phyloP scores from a whole-genome alignment of 139 green algal species.

The Chlorella sp. region DNA sequence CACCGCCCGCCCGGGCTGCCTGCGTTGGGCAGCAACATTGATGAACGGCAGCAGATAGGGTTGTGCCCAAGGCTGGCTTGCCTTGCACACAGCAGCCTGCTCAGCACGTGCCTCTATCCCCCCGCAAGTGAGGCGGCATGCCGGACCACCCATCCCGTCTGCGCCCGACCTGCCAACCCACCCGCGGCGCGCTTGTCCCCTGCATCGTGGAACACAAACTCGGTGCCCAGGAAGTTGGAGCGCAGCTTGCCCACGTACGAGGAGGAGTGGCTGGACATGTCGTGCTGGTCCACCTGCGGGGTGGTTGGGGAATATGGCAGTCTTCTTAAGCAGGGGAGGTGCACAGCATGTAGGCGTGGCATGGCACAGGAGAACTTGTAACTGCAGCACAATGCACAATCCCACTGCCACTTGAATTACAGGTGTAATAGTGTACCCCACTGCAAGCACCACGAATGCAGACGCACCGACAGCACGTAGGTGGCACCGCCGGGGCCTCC shows the following conservation, averaged over 20 bases:
- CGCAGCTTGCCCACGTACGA: slow-evolving; percentile 65
- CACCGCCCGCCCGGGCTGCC: slow-evolving; percentile 8
- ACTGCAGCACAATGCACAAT: background rate
- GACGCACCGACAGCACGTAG: slow-evolving; percentile 87
- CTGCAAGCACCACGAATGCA: background rate
- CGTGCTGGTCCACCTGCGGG: slow-evolving; percentile 27
- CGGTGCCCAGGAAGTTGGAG: slow-evolving; percentile 95
- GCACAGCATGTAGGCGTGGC: too few species aligned
- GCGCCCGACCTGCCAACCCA: too few species aligned
- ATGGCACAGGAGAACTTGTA: background rate
- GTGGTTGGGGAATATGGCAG: too few species aligned
- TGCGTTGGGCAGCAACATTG: background rate
- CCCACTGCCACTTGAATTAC: background rate
- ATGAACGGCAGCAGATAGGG: too few species aligned
- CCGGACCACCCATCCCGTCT: too few species aligned
- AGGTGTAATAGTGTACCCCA: background rate
- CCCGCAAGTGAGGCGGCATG: too few species aligned
- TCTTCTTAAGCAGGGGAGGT: background rate
- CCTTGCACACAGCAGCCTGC: too few species aligned
- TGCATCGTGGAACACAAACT: slow-evolving; percentile 87
- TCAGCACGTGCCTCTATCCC: too few species aligned
- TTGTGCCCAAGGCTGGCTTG: too few species aligned
- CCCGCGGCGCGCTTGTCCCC: too few species aligned
- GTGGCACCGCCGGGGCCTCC: slow-evolving; percentile 73
- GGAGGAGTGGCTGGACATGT: slow-evolving; percentile 7